Evolutionary conservation across 208 protist genomes (phyloP).

Genomic region (Crithidia sp.): DNA sequence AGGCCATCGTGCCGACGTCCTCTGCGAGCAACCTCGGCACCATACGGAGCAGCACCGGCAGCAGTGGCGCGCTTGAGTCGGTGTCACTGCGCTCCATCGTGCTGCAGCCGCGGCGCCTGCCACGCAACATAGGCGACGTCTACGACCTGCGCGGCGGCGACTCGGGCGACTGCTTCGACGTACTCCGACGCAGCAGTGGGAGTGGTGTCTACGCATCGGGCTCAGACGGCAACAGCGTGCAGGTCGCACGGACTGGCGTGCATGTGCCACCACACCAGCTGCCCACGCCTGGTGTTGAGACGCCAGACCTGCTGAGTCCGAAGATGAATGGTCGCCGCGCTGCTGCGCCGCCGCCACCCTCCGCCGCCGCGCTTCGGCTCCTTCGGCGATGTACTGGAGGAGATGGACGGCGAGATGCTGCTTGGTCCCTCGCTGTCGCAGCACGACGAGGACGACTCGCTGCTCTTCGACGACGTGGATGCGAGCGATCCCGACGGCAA

Average conservation of each 20-base stretch:
- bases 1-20: background rate
- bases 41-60: constrained; percentile 15
- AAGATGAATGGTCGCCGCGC: background rate
- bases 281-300: background rate
- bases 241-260: background rate
- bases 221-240: background rate
- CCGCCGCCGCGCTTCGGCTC: background rate
- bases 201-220: background rate
- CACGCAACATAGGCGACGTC: constrained; percentile 6
- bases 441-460: constrained; percentile 2
- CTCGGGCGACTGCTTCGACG: constrained; percentile 9
- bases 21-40: constrained; percentile 11
- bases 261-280: background rate
- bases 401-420: constrained; percentile 6
- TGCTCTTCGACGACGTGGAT: constrained; percentile 4
- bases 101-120: constrained; percentile 24
- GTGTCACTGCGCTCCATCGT: constrained; percentile 21
- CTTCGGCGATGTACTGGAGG: background rate
- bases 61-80: constrained; percentile 15
- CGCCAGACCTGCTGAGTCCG: constrained; percentile 3
- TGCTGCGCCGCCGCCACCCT: background rate
- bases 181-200: background rate
- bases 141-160: constrained; percentile 4
- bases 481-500: background rate
- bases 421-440: background rate